Evolutionary conservation across 805 yeast species (phyloP).

Genomic region (Starmerella bombicola): DNA sequence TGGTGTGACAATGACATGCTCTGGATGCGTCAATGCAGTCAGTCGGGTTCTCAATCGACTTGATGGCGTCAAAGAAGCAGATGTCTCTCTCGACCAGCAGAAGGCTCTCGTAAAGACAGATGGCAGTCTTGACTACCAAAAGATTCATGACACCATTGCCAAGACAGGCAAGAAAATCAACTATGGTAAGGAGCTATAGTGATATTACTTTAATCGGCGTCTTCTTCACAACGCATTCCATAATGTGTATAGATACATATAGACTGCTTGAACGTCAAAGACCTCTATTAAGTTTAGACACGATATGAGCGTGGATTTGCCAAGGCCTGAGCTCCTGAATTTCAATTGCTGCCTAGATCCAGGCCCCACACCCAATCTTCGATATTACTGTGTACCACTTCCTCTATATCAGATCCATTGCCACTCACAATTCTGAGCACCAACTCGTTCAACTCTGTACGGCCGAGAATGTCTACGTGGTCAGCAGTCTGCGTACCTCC

Average conservation of each 20-base stretch:
- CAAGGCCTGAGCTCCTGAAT: too few relatives aligned
- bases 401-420: slow-evolving; percentile 51
- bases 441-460: slow-evolving; percentile 82
- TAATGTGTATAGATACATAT: too few relatives aligned
- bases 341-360: slow-evolving; percentile 31
- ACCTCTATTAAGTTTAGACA: too few relatives aligned
- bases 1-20: slow-evolving; percentile 25
- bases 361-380: slow-evolving; percentile 48
- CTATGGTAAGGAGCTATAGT: slow-evolving; percentile 38
- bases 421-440: slow-evolving; percentile 76
- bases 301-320: too few relatives aligned
- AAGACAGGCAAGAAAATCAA: slow-evolving; percentile 84
- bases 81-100: slow-evolving; percentile 69
- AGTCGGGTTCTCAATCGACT: slow-evolving; percentile 57
- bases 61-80: slow-evolving; percentile 60
- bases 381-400: slow-evolving; percentile 46
- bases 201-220: too few relatives aligned
- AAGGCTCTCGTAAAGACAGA: slow-evolving; percentile 63
- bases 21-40: slow-evolving; percentile 73
- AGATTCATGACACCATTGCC: slow-evolving; percentile 64
- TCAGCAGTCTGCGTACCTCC: slow-evolving; percentile 98
- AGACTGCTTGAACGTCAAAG: too few relatives aligned
- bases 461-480: slow-evolving; percentile 91
- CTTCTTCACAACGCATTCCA: too few relatives aligned
- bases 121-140: slow-evolving; percentile 49